phyloP scores from a whole-genome alignment of 2,329 filamentous ascomycete genomes.

The Botrytis fragariae region DNA sequence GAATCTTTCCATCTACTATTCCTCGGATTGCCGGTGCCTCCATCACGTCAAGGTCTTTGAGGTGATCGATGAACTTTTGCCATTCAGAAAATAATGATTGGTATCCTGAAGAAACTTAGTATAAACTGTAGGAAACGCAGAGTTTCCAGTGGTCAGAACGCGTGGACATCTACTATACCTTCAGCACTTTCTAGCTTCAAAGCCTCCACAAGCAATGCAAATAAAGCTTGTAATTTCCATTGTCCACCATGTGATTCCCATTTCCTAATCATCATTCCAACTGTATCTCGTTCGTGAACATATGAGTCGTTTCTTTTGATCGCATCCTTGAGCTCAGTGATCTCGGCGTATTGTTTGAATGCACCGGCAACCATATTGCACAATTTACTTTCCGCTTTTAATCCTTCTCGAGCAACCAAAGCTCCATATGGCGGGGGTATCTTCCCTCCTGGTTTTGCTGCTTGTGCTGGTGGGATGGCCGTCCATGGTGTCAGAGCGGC shows the following conservation, averaged over 20 bases:
- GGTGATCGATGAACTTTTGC: slow-evolving; percentile 55
- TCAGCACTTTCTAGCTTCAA: slow-evolving; percentile 39
- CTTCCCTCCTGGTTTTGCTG: slow-evolving; percentile 45
- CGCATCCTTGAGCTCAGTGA: slow-evolving; percentile 59
- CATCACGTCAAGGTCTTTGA: slow-evolving; percentile 54
- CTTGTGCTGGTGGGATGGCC: slow-evolving; percentile 46
- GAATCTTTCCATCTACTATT: slow-evolving; percentile 71
- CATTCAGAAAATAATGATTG: slow-evolving; percentile 48
- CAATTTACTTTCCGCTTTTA: slow-evolving; percentile 76
- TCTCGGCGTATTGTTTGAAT: slow-evolving; percentile 59
- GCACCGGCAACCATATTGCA: slow-evolving; percentile 65
- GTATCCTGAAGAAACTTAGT: slow-evolving; percentile 27
- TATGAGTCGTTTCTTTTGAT: slow-evolving; percentile 47
- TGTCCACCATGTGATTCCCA: slow-evolving; percentile 63
- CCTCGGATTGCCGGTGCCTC: slow-evolving; percentile 58
- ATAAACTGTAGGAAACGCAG: no score
- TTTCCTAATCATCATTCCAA: slow-evolving; percentile 71
- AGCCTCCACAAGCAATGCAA: slow-evolving; percentile 64
- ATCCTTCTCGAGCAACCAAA: slow-evolving; percentile 69
- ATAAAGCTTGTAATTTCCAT: slow-evolving; percentile 71
- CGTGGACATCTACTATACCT: background rate
- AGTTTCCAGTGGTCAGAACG: background rate
- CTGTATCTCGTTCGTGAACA: slow-evolving; percentile 55
- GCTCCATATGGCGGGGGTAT: slow-evolving; percentile 57
- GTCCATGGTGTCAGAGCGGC: slow-evolving; percentile 73